Conservation (phyloP, 2,329 filamentous ascomycete species). For the Falciphora oryzae region DNA sequence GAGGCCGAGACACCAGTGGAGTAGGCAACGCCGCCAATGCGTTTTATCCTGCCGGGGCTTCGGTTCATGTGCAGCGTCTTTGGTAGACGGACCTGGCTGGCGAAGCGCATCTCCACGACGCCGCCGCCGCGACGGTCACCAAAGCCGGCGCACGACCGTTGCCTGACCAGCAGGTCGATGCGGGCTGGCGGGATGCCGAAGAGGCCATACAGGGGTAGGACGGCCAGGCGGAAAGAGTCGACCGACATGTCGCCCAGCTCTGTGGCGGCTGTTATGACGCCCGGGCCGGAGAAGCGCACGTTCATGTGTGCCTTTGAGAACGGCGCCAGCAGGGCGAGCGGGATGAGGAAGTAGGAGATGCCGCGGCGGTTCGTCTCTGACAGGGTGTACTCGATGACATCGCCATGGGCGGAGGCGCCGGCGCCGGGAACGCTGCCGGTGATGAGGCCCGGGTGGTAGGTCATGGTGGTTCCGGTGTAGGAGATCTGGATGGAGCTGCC, state of each 20-base stretch:
- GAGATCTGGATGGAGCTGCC: constrained; percentile 93
- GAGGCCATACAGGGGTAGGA: constrained; percentile 81
- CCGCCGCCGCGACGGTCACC: constrained; percentile 78
- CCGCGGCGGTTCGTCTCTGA: constrained; percentile 73
- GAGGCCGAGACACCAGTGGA: constrained; percentile 84
- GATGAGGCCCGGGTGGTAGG: constrained; percentile 88
- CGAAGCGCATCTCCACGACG: constrained; percentile 88
- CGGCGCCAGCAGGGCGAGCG: constrained; percentile 82
- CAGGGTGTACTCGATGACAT: constrained; percentile 76
- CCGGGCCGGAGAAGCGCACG: constrained; percentile 81
- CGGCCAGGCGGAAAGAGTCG: constrained; percentile 88
- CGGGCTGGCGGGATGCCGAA: constrained; percentile 78
- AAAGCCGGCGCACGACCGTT: constrained; percentile 69
- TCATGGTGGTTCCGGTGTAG: constrained; percentile 88
- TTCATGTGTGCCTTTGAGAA: constrained; percentile 92
- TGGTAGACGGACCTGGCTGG: constrained; percentile 85
- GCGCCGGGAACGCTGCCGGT: constrained; percentile 75
- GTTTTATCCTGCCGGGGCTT: constrained; percentile 77
- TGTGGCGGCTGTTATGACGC: constrained; percentile 86
- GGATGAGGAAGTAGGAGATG: constrained; percentile 86
- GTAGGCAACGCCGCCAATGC: constrained; percentile 89
- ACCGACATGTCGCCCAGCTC: constrained; percentile 81
- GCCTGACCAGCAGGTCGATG: constrained; percentile 79
- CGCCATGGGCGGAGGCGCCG: constrained; percentile 59
- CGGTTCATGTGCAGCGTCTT: constrained; percentile 87